phyloP scores from a whole-genome alignment of 192 early-diverging fungal genomes.

The Rhizoclosmatium globosum region DNA sequence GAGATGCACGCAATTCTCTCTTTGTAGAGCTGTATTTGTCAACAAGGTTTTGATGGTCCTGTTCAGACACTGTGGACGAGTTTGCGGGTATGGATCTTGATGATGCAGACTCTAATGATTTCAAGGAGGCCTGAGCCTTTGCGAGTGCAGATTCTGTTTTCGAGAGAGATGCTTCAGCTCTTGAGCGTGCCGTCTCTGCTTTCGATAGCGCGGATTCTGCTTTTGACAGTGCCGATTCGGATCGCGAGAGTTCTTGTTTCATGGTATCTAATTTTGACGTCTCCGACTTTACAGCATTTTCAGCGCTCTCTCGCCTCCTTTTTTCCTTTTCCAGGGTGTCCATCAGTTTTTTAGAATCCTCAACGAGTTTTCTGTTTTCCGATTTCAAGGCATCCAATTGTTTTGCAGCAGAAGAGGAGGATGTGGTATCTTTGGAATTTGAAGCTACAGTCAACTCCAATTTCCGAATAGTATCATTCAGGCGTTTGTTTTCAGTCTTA shows the following conservation, averaged over 20 bases:
- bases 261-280: not conserved
- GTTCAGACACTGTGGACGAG: too few relatives aligned
- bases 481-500: not conserved
- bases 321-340: not conserved
- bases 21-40: not conserved
- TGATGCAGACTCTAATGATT: not conserved
- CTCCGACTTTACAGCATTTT: not conserved
- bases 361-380: conserved; percentile 7
- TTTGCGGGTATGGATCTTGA: not conserved
- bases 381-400: not conserved
- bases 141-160: not conserved
- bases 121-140: not conserved
- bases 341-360: not conserved
- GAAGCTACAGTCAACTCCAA: not conserved
- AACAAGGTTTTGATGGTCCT: not conserved
- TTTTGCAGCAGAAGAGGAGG: not conserved
- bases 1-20: not conserved
- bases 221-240: not conserved
- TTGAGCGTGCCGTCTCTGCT: not conserved
- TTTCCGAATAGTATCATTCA: not conserved
- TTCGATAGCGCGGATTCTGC: not conserved
- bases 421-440: not conserved
- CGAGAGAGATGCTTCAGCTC: not conserved
- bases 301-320: not conserved
- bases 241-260: not conserved